These are phyloP conservation scores for Lathyrus tuberosus DNA, from an alignment of 306 rosid genomes.

Conservation along the genomic window DNA sequence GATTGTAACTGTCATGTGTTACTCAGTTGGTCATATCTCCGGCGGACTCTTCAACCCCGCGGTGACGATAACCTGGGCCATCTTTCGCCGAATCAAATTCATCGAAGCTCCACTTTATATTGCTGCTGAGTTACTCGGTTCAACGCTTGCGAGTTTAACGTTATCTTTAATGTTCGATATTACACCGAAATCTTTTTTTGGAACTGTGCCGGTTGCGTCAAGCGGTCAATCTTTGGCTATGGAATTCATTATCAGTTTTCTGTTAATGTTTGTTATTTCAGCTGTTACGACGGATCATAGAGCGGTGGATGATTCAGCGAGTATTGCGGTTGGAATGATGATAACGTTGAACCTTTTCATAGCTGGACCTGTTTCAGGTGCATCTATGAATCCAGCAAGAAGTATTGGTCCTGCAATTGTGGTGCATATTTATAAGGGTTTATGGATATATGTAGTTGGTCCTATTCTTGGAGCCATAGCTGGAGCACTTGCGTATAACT, in stretches of 20 bases:
- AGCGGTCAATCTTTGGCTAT: constrained; percentile 47
- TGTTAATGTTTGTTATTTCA: constrained; percentile 55
- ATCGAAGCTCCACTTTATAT: constrained; percentile 46
- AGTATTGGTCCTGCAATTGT: constrained; percentile 62
- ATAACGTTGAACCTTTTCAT: not conserved
- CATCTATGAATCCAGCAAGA: constrained; percentile 69
- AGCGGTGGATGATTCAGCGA: constrained; percentile 44
- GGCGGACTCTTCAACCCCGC: constrained; percentile 69
- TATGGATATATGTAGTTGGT: constrained; percentile 61
- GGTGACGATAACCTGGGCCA: constrained; percentile 54
- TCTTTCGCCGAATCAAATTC: constrained; percentile 38
- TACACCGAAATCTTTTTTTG: constrained; percentile 37
- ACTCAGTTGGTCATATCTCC: constrained; percentile 55
- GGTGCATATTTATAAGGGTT: constrained; percentile 41
- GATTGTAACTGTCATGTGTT: constrained; percentile 49
- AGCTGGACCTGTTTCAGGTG: constrained; percentile 51
- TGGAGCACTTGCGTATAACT: constrained; percentile 52
- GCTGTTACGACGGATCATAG: constrained; percentile 54
- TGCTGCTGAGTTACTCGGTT: constrained; percentile 45
- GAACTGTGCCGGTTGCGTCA: constrained; percentile 54
- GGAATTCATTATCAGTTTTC: constrained; percentile 59
- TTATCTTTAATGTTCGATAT: constrained; percentile 31
- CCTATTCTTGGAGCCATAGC: constrained; percentile 59
- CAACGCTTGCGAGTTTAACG: constrained; percentile 38
- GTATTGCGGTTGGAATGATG: not conserved